Percentiles rank a stretch among this genome's conserved stretches.
Evolutionary conservation across 108 stramenopile genomes (phyloP).

Genomic region (Nitzschia putrida): DNA sequence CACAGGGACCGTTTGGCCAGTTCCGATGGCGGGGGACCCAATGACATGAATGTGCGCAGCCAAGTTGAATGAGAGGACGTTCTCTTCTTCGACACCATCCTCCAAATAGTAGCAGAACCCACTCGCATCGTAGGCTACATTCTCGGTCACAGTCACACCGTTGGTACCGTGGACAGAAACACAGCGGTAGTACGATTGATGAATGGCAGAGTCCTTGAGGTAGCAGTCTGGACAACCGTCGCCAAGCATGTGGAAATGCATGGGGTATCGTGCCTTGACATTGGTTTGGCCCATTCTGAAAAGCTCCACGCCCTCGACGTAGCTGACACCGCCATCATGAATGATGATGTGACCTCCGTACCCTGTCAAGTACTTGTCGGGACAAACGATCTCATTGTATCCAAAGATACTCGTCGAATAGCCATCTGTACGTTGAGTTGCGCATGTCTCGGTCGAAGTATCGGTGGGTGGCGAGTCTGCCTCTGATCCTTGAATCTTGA

Average conservation of each 20-base stretch:
- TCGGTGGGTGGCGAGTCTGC: slow-evolving; percentile 48
- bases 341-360: slow-evolving; percentile 58
- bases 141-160: slow-evolving; percentile 16
- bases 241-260: slow-evolving; percentile 47
- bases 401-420: not conserved
- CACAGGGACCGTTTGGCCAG: not conserved
- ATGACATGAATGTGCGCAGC: slow-evolving; percentile 53
- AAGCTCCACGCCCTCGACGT: slow-evolving; percentile 45
- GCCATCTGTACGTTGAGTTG: not conserved
- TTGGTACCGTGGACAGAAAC: slow-evolving; percentile 8
- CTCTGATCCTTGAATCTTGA: slow-evolving; percentile 46
- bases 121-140: slow-evolving; percentile 56
- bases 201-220: slow-evolving; percentile 42
- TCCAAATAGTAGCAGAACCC: slow-evolving; percentile 60
- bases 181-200: slow-evolving; percentile 51
- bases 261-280: slow-evolving; percentile 50
- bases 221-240: slow-evolving; percentile 40
- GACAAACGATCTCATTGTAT: slow-evolving; percentile 20
- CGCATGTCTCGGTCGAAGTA: not conserved
- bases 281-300: slow-evolving; percentile 64
- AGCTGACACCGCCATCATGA: slow-evolving; percentile 21
- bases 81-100: slow-evolving; percentile 56
- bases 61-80: slow-evolving; percentile 49
- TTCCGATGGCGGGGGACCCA: slow-evolving; percentile 8
- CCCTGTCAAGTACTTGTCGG: slow-evolving; percentile 35